Conservation (phyloP, 306 rosid species). For the Begonia masoniana region DNA sequence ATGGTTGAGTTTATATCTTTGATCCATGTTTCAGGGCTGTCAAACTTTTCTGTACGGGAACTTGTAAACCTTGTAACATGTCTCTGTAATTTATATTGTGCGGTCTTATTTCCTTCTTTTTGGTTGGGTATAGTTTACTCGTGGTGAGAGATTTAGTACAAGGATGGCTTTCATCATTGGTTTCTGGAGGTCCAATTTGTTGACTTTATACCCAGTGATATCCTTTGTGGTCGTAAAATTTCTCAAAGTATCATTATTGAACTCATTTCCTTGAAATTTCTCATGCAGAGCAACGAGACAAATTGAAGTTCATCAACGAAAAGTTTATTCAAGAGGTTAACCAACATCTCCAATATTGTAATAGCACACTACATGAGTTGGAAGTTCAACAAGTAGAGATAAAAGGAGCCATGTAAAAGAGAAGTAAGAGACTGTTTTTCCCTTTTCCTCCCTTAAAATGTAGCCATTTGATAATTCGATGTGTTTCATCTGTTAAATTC, state of each 20-base stretch:
- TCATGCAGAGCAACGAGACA: conserved; percentile 55
- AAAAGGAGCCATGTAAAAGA: conserved; percentile 67
- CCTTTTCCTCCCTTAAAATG: background rate
- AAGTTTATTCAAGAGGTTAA: conserved; percentile 75
- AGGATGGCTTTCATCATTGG: too few species aligned
- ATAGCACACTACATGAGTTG: conserved; percentile 49
- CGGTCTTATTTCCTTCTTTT: too few species aligned
- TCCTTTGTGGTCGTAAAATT: too few species aligned
- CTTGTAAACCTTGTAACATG: too few species aligned
- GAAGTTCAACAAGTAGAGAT: conserved; percentile 58
- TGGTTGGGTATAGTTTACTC: too few species aligned
- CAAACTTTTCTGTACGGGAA: conserved; percentile 43
- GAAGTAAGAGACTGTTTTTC: conserved; percentile 35
- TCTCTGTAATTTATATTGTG: too few species aligned
- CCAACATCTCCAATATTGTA: conserved; percentile 68
- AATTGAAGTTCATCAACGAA: conserved; percentile 51
- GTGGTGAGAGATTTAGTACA: too few species aligned
- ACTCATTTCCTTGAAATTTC: background rate
- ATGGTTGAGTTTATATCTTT: conserved; percentile 15
- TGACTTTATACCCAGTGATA: too few species aligned
- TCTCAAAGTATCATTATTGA: too few species aligned
- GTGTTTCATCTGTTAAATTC: too few species aligned
- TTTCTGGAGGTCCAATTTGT: too few species aligned
- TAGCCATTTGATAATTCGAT: too few species aligned
- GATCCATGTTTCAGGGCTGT: conserved; percentile 44